Evolutionary conservation across 495 filamentous ascomycete genomes (phyloP).

Genomic region (Tuber brumale): DNA sequence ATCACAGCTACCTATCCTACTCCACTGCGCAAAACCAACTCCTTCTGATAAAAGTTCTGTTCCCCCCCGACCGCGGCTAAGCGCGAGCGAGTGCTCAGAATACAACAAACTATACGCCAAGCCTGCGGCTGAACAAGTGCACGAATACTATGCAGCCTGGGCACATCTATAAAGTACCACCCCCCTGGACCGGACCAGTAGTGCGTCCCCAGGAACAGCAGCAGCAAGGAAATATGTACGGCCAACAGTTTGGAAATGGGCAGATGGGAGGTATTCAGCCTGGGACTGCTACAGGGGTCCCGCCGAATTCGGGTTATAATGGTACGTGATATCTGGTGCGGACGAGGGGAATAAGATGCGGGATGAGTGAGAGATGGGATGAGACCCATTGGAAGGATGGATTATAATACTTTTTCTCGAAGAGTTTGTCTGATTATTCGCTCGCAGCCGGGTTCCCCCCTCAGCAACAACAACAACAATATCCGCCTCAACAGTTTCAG

Average conservation of each 20-base stretch:
- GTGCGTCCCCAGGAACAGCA: slow-evolving; percentile 12
- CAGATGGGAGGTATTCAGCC: slow-evolving; percentile 23
- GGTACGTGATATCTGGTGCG: slow-evolving; percentile 14
- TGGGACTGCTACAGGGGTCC: slow-evolving; percentile 33
- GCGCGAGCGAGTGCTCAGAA: neutral
- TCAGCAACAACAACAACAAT: slow-evolving; percentile 15
- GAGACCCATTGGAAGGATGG: neutral
- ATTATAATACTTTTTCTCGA: neutral
- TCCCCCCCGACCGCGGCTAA: neutral
- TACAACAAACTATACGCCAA: neutral
- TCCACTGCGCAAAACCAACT: neutral
- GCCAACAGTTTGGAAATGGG: slow-evolving; percentile 25
- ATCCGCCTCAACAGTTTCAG: slow-evolving; percentile 15
- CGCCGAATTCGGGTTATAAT: slow-evolving; percentile 14
- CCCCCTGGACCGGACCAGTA: slow-evolving; percentile 21
- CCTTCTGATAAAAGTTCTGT: neutral
- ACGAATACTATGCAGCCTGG: slow-evolving; percentile 7
- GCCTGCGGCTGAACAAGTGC: neutral
- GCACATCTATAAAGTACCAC: slow-evolving; percentile 30
- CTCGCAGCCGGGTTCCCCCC: slow-evolving; percentile 19
- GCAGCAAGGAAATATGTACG: slow-evolving; percentile 28
- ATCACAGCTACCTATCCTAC: neutral
- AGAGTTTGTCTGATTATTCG: slow-evolving; percentile 1
- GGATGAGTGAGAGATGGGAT: neutral
- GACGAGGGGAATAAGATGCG: neutral